Evolutionary conservation across 176 grass and related monocot species (phyloP).

Genomic region (Aegilops umbellulata): DNA sequence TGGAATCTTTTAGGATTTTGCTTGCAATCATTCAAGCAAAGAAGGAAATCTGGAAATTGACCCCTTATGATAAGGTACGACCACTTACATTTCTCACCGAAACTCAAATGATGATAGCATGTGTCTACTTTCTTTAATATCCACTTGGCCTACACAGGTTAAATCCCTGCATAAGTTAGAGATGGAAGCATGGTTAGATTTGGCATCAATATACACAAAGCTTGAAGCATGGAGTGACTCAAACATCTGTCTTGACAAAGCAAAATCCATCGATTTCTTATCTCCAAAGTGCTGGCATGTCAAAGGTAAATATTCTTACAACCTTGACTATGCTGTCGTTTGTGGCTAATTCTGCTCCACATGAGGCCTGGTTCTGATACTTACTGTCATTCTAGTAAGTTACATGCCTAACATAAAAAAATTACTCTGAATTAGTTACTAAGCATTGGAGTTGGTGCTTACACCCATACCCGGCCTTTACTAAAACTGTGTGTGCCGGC

Average conservation of each 20-base stretch:
- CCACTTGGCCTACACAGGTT: constrained; percentile 44
- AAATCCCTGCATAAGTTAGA: constrained; percentile 65
- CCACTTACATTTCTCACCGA: not conserved
- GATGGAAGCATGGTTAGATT: constrained; percentile 86
- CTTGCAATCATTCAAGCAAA: constrained; percentile 74
- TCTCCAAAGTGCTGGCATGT: constrained; percentile 76
- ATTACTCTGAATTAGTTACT: not conserved
- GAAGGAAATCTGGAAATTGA: constrained; percentile 55
- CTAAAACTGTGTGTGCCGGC: not conserved
- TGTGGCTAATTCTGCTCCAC: constrained; percentile 3
- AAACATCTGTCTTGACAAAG: constrained; percentile 75
- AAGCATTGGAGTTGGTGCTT: not conserved
- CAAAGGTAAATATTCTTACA: constrained; percentile 56
- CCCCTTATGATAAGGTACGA: constrained; percentile 52
- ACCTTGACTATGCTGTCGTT: constrained; percentile 18
- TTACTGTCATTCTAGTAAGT: not conserved
- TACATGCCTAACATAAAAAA: not conserved
- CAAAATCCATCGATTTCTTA: constrained; percentile 51
- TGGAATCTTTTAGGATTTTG: constrained; percentile 78
- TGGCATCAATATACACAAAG: constrained; percentile 84
- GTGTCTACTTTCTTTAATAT: constrained; percentile 35
- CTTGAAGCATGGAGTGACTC: constrained; percentile 77
- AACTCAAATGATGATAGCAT: constrained; percentile 5
- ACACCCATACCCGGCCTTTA: not conserved
- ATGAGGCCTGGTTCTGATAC: not conserved